These are phyloP conservation scores for Wakefieldia striispora DNA, from an alignment of 768 basidiomycete species.

Conservation along the genomic window DNA sequence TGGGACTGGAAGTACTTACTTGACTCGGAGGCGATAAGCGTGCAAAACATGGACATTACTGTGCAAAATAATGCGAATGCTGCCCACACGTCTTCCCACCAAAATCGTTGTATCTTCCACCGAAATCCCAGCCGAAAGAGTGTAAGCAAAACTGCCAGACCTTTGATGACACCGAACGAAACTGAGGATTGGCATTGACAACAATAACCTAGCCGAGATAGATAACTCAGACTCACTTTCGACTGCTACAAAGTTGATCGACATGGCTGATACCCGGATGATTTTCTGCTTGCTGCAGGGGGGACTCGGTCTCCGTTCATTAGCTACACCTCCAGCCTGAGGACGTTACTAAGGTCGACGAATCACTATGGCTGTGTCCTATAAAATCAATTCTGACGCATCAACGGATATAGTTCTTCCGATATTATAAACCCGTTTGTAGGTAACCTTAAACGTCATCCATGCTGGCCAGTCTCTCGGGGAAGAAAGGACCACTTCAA, in stretches of 20 bases:
- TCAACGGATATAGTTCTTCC: too few species aligned
- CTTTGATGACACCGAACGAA: not conserved
- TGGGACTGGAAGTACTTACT: constrained; percentile 1
- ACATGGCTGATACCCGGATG: constrained; percentile 1
- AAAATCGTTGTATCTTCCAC: constrained; percentile 14
- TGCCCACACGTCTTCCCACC: constrained; percentile 27
- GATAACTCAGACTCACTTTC: too few species aligned
- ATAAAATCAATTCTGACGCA: too few species aligned
- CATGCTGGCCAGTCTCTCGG: too few species aligned
- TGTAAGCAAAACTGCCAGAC: constrained; percentile 7
- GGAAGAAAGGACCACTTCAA: too few species aligned
- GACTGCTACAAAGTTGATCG: not conserved
- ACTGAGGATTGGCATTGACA: constrained; percentile 10
- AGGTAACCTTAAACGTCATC: too few species aligned
- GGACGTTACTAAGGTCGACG: too few species aligned
- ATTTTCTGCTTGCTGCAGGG: not conserved
- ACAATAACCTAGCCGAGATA: too few species aligned
- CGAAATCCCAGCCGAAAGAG: constrained; percentile 16
- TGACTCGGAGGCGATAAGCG: not conserved
- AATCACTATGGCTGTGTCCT: too few species aligned
- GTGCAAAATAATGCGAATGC: constrained; percentile 6
- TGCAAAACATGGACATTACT: not conserved
- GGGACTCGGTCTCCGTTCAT: not conserved
- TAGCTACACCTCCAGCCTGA: not conserved
- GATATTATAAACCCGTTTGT: too few species aligned